Base-by-base conservation (phyloP, 2,329 filamentous ascomycete species). In the Aspergillus pseudonomiae region DNA sequence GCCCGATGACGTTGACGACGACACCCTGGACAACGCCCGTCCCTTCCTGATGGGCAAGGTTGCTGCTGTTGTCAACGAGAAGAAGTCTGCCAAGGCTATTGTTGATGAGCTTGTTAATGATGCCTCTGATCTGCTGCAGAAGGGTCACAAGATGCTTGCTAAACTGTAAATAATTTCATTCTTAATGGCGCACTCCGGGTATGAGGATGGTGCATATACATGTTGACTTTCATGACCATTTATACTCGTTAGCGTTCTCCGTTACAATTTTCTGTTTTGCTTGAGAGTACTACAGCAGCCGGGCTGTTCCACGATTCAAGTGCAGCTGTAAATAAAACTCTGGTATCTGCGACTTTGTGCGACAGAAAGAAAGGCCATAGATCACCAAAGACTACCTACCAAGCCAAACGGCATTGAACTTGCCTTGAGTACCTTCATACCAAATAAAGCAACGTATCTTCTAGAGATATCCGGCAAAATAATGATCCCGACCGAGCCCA, bases 31-130 rank as follows among this genome's bases (percentile, higher is more conserved):
- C 78, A 93, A 95, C 76, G 94, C 93, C 74, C 87, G 93, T 63
- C 94, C 94, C 16, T 96, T 88, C 84, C 82, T 97, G 71, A 99
- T 99, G 95, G 95, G 95, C 79, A 96, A 98, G 86, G 94, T 92
- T 65, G 91, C 95, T 43, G 94, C 95, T 32, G 92, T 97, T 36
- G 91, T 95, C 62, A 95, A 94, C 75, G 93, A 98, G 83, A 91
- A 90, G 85, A 96, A 96, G 88, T 83, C 86, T 45, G 95, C 95
- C 66, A 96, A 94, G 86, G 91, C 80, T 21, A 94, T 99, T 65
- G 90, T 99, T 45, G 95, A 99, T 75, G 95, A 99, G 83, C 91
- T 99, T 72, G 91, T 99, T 67, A 80, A 83, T 59, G 94, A 96
- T 75, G 95, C 94, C 46, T 88, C 92, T 63, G 84, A 83, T 65